Evolutionary conservation across 345 rosid genomes (phyloP).

Genomic region (Populus nigra): DNA sequence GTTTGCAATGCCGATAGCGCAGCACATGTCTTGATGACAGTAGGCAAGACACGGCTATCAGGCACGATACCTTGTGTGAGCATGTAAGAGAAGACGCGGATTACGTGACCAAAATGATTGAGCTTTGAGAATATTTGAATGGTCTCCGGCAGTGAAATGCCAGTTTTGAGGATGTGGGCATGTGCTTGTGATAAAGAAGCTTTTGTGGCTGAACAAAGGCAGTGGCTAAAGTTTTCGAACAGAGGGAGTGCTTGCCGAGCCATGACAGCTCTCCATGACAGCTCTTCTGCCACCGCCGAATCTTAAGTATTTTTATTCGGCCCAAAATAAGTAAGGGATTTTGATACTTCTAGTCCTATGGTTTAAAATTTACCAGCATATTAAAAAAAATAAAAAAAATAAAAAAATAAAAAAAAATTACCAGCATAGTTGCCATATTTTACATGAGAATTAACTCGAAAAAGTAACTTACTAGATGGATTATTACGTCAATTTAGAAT

Average conservation of each 20-base stretch:
- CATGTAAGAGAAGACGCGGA: conserved; percentile 19
- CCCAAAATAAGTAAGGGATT: too few relatives aligned
- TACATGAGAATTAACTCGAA: too few relatives aligned
- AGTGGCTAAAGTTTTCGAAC: conserved; percentile 1
- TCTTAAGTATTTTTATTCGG: too few relatives aligned
- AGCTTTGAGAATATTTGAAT: conserved; percentile 21
- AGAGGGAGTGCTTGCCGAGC: background rate
- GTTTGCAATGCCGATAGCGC: conserved; percentile 14
- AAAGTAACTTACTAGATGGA: too few relatives aligned
- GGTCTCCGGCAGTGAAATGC: conserved; percentile 14
- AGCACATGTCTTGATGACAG: conserved; percentile 29
- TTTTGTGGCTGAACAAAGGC: conserved; percentile 18
- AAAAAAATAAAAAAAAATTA: too few relatives aligned
- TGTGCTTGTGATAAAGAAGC: conserved; percentile 34
- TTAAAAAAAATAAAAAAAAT: too few relatives aligned
- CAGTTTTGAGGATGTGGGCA: conserved; percentile 36
- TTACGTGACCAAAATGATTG: conserved; percentile 5
- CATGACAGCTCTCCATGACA: background rate
- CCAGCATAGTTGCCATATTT: too few relatives aligned
- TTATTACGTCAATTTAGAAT: too few relatives aligned
- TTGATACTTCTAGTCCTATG: too few relatives aligned
- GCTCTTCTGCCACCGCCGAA: too few relatives aligned
- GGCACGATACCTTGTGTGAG: conserved; percentile 14
- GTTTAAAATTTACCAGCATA: too few relatives aligned
- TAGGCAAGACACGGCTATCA: conserved; percentile 38